These are phyloP conservation scores for Shiraia bambusicola DNA, from an alignment of 2,329 filamentous ascomycete species.

Conservation along the genomic window DNA sequence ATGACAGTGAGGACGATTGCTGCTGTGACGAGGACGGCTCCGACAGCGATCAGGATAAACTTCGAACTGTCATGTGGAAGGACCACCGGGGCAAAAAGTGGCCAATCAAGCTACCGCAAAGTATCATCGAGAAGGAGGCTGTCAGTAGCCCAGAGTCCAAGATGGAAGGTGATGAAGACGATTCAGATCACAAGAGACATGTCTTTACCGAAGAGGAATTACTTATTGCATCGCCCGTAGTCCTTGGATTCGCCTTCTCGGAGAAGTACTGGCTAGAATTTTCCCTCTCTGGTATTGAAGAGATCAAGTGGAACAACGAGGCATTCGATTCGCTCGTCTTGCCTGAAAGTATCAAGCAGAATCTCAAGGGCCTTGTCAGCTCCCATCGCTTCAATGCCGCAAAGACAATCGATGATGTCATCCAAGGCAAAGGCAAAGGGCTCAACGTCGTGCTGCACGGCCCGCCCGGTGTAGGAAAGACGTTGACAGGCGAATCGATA, in stretches of 20 bases:
- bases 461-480: slow-evolving; percentile 85
- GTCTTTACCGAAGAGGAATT: slow-evolving; percentile 81
- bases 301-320: slow-evolving; percentile 81
- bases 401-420: slow-evolving; percentile 75
- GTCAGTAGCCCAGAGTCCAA: slow-evolving; percentile 50
- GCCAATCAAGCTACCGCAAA: slow-evolving; percentile 55
- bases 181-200: slow-evolving; percentile 36
- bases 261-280: slow-evolving; percentile 93
- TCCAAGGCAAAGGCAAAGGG: slow-evolving; percentile 78
- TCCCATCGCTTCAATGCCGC: slow-evolving; percentile 81
- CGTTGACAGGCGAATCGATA: slow-evolving; percentile 82
- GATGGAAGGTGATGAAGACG: slow-evolving; percentile 49
- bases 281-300: slow-evolving; percentile 72
- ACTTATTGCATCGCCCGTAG: slow-evolving; percentile 78
- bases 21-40: slow-evolving; percentile 25
- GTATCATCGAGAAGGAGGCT: slow-evolving; percentile 34
- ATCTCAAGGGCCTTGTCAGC: slow-evolving; percentile 77
- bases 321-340: slow-evolving; percentile 83
- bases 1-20: slow-evolving; percentile 51
- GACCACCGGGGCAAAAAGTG: slow-evolving; percentile 53
- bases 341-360: slow-evolving; percentile 60
- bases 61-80: slow-evolving; percentile 46
- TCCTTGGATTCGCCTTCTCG: slow-evolving; percentile 82
- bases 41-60: slow-evolving; percentile 37
- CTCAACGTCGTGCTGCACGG: slow-evolving; percentile 76